Conservation (phyloP, 257 asterid genomes). For the Striga asiatica region DNA sequence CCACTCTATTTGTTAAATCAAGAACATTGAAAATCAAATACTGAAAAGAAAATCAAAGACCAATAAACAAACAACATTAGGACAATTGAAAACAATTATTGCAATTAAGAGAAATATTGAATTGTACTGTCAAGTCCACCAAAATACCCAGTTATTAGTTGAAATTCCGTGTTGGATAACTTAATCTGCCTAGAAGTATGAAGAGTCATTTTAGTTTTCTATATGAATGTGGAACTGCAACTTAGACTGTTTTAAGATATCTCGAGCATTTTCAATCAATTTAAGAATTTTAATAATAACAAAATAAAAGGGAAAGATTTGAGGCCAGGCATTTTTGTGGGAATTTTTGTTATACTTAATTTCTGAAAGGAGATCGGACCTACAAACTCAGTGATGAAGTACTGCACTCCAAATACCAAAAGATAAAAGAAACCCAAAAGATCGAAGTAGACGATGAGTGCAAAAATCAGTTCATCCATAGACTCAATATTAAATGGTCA, state of each 20-base stretch:
- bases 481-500: neutral
- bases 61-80: too few species aligned
- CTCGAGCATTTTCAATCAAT: neutral
- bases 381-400: neutral
- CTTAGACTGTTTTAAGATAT: neutral
- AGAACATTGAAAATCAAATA: neutral
- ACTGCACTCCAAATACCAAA: neutral
- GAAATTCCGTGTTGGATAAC: neutral
- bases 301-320: neutral
- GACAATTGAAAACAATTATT: too few species aligned
- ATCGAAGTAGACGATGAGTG: conserved; percentile 1
- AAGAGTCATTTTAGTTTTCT: neutral
- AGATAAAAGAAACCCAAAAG: neutral
- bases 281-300: neutral
- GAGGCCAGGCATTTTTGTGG: neutral
- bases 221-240: neutral
- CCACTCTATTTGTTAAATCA: neutral
- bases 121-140: neutral
- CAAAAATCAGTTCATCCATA: neutral
- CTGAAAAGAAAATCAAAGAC: neutral
- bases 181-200: neutral
- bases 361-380: neutral
- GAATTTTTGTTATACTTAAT: neutral
- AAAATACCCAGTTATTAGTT: neutral
- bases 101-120: too few species aligned